Conservation (phyloP, 2,329 filamentous ascomycete species). For the Aspergillus pseudotamarii region DNA sequence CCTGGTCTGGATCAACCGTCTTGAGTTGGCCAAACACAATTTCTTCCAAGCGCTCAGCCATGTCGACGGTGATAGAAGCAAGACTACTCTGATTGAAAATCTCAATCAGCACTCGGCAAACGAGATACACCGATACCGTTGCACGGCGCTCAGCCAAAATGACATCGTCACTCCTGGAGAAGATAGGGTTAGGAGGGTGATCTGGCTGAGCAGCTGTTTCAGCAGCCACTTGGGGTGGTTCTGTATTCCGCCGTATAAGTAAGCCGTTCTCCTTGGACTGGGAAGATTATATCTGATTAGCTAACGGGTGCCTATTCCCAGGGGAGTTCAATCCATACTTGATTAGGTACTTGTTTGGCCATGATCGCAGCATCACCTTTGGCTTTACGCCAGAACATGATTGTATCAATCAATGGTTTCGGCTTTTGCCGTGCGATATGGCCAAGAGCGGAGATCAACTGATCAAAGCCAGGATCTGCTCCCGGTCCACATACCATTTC, state of each 20-base stretch:
- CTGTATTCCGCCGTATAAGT: constrained; percentile 72
- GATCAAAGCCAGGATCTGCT: constrained; percentile 86
- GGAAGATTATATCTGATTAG: constrained; percentile 7
- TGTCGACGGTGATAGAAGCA: constrained; percentile 79
- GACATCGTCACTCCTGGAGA: constrained; percentile 67
- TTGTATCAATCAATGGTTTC: constrained; percentile 91
- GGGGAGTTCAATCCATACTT: constrained; percentile 26
- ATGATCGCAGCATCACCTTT: constrained; percentile 87
- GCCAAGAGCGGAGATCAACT: constrained; percentile 87
- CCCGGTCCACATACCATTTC: constrained; percentile 90
- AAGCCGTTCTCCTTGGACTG: constrained; percentile 43
- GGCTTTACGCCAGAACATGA: constrained; percentile 97
- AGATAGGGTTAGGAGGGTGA: constrained; percentile 35
- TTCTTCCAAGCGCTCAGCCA: constrained; percentile 90
- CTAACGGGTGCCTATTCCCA: not conserved
- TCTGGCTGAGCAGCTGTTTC: constrained; percentile 35
- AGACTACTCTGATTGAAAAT: constrained; percentile 90
- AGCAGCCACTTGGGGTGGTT: constrained; percentile 59
- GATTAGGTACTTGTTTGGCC: constrained; percentile 51
- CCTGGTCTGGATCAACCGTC: constrained; percentile 79
- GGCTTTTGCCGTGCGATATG: constrained; percentile 94
- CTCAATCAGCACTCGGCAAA: constrained; percentile 90
- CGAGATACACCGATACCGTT: constrained; percentile 91
- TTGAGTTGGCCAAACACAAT: constrained; percentile 97
- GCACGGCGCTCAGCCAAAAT: constrained; percentile 84